Conservation (phyloP, 2,329 filamentous ascomycete genomes). For the Calcarisporium arbuscula region DNA sequence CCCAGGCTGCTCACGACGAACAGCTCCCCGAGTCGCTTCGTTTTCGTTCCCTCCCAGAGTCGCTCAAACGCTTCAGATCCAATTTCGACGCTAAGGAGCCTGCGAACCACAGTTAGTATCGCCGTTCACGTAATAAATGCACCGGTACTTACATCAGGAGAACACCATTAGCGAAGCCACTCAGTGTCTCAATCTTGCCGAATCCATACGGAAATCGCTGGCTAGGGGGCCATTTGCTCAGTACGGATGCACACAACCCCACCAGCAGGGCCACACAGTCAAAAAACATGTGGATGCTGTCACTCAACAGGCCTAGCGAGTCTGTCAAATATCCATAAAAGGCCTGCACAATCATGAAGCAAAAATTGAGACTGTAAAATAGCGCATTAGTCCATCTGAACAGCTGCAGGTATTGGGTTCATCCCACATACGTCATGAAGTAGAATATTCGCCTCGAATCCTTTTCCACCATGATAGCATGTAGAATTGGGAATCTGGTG, state of each 20-base stretch:
- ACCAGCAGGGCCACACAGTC: conserved; percentile 91
- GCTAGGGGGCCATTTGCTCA: conserved; percentile 94
- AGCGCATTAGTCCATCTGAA: conserved; percentile 7
- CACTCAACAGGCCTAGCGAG: conserved; percentile 88
- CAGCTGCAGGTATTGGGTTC: neutral
- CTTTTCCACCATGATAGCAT: conserved; percentile 82
- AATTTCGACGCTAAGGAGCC: conserved; percentile 91
- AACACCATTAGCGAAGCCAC: conserved; percentile 93
- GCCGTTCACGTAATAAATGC: neutral
- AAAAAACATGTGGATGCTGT: conserved; percentile 99
- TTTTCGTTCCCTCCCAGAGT: conserved; percentile 74
- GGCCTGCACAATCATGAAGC: conserved; percentile 90
- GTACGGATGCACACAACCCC: conserved; percentile 83
- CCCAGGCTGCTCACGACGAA: conserved; percentile 84
- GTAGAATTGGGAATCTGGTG: conserved; percentile 67
- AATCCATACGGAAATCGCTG: conserved; percentile 89
- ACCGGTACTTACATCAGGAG: conserved; percentile 67
- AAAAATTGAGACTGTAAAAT: conserved; percentile 70
- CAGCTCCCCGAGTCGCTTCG: conserved; percentile 78
- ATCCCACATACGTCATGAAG: conserved; percentile 81
- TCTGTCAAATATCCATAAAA: conserved; percentile 92
- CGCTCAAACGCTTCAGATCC: conserved; percentile 90
- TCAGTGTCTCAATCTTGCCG: conserved; percentile 92
- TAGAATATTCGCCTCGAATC: conserved; percentile 96
- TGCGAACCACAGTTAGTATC: conserved; percentile 25